These are phyloP conservation scores for Plectosphaerella plurivora DNA, from an alignment of 2,329 filamentous ascomycete genomes.

Conservation along the genomic window DNA sequence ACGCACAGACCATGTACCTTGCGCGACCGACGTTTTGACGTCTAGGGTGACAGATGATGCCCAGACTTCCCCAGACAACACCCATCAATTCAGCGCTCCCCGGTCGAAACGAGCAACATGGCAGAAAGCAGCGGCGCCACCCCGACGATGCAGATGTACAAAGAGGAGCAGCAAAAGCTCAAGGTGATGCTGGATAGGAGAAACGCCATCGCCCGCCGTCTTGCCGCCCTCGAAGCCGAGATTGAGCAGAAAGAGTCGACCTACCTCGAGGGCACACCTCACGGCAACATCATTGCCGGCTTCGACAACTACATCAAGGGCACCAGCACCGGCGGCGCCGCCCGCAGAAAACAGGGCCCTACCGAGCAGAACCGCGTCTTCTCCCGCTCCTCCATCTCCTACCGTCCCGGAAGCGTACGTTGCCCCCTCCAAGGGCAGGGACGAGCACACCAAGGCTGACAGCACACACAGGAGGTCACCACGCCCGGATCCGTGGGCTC, in stretches of 20 bases:
- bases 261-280: constrained; percentile 86
- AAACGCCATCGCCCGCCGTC: constrained; percentile 25
- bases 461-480: constrained; percentile 30
- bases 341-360: constrained; percentile 60
- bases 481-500: constrained; percentile 37
- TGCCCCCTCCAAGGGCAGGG: not conserved
- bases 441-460: not conserved
- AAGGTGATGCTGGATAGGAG: constrained; percentile 41
- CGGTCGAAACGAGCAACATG: constrained; percentile 1
- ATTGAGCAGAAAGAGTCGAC: constrained; percentile 80
- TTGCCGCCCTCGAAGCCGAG: constrained; percentile 59
- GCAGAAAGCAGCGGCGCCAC: constrained; percentile 13
- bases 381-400: constrained; percentile 59
- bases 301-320: constrained; percentile 99
- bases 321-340: constrained; percentile 56
- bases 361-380: constrained; percentile 73
- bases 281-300: constrained; percentile 93
- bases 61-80: not conserved
- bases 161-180: constrained; percentile 43
- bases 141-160: constrained; percentile 40
- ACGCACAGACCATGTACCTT: too few species aligned
- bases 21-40: too few species aligned
- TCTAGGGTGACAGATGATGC: too few species aligned
- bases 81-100: not conserved
- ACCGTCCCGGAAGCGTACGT: constrained; percentile 33